Conservation (phyloP, 345 rosid species). For the Isatis tinctoria region DNA sequence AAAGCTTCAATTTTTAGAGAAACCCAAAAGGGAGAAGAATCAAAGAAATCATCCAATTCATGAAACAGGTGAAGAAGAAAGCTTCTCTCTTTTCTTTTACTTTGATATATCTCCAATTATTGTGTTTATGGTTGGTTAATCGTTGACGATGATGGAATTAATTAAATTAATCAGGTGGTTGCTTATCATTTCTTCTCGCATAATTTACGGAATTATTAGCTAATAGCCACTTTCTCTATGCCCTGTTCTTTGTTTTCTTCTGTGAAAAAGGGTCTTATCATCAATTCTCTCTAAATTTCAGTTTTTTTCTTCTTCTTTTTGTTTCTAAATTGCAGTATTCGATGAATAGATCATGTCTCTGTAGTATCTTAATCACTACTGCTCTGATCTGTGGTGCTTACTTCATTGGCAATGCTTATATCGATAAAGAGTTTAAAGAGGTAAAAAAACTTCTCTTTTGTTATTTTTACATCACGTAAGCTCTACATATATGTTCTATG, state of each 20-base stretch:
- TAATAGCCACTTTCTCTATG: not conserved
- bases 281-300: not conserved
- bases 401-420: constrained; percentile 47
- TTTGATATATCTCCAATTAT: not conserved
- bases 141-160: not conserved
- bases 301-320: not conserved
- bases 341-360: constrained; percentile 54
- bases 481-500: not conserved
- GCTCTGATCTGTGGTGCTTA: constrained; percentile 55
- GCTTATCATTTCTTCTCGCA: not conserved
- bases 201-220: not conserved
- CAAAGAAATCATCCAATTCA: constrained; percentile 8
- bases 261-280: not conserved
- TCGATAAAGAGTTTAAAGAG: constrained; percentile 47
- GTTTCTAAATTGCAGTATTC: constrained; percentile 32
- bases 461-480: not conserved
- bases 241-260: constrained; percentile 1
- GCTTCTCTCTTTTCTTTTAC: not conserved
- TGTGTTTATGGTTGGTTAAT: not conserved
- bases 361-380: constrained; percentile 41
- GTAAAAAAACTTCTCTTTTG: constrained; percentile 36
- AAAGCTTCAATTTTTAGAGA: constrained; percentile 15
- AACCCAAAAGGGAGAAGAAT: not conserved
- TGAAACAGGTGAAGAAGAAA: constrained; percentile 26
- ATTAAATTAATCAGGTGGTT: not conserved